Evolutionary conservation across 108 stramenopile species (phyloP).

Genomic region (Cyclotella kingstonii): DNA sequence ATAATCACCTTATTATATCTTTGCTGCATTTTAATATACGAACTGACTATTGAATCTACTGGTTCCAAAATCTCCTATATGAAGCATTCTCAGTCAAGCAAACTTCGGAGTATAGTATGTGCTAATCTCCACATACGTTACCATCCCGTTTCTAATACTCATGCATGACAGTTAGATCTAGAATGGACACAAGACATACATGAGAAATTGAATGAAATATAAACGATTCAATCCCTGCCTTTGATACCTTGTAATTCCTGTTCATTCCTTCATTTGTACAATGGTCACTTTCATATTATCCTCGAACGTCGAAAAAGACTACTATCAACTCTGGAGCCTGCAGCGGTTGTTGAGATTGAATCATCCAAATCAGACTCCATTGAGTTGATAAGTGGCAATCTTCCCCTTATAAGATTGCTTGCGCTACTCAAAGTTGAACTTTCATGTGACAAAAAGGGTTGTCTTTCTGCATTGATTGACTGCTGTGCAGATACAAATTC

Average conservation of each 20-base stretch:
- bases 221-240: too few relatives aligned
- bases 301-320: constrained; percentile 23
- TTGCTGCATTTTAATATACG: too few relatives aligned
- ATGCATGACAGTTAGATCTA: too few relatives aligned
- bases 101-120: too few relatives aligned
- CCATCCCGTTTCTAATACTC: too few relatives aligned
- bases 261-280: too few relatives aligned
- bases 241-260: too few relatives aligned
- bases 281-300: background rate
- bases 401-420: constrained; percentile 33
- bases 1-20: too few relatives aligned
- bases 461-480: constrained; percentile 4
- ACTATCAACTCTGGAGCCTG: constrained; percentile 17
- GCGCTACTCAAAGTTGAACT: constrained; percentile 23
- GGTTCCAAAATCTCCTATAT: background rate
- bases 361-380: constrained; percentile 35
- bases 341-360: constrained; percentile 9
- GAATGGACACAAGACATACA: too few relatives aligned
- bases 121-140: too few relatives aligned
- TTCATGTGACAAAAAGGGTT: constrained; percentile 16
- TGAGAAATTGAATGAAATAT: too few relatives aligned
- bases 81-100: too few relatives aligned
- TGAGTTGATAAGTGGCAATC: constrained; percentile 38
- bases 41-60: background rate
- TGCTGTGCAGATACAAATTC: background rate